Evolutionary conservation across 768 basidiomycete species (phyloP).

Genomic region (Sporobolomyces pararoseus): DNA sequence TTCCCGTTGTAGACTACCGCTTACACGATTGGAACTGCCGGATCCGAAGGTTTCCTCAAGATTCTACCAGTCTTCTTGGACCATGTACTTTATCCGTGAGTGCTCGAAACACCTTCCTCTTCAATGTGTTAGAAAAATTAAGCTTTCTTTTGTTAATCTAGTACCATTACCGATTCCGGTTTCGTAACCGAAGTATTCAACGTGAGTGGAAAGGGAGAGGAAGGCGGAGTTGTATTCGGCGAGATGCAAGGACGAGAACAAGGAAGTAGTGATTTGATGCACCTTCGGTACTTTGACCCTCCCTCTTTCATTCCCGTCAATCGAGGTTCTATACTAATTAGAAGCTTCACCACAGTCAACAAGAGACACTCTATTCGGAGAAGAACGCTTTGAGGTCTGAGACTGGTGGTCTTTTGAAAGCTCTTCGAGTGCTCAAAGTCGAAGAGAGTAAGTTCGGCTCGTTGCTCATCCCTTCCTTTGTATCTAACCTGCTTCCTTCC

Average conservation of each 20-base stretch:
- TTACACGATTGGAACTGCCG: conserved; percentile 93
- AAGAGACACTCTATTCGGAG: conserved; percentile 72
- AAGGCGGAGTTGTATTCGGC: conserved; percentile 78
- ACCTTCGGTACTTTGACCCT: conserved; percentile 59
- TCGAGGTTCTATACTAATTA: conserved; percentile 11
- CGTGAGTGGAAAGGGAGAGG: conserved; percentile 80
- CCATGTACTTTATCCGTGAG: conserved; percentile 81
- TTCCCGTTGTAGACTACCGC: conserved; percentile 59
- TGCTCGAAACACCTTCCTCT: not conserved
- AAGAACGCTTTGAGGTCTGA: conserved; percentile 90
- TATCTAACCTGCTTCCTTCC: not conserved
- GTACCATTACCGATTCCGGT: conserved; percentile 77
- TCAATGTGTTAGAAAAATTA: too few relatives aligned
- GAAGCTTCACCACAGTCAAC: conserved; percentile 56
- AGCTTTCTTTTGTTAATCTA: not conserved
- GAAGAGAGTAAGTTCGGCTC: conserved; percentile 66
- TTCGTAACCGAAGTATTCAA: conserved; percentile 67
- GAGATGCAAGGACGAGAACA: conserved; percentile 93
- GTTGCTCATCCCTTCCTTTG: conserved; percentile 11
- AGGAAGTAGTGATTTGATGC: conserved; percentile 84
- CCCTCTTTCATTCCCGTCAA: conserved; percentile 17
- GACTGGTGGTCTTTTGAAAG: conserved; percentile 93
- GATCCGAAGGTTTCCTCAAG: conserved; percentile 68
- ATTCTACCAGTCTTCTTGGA: conserved; percentile 76
- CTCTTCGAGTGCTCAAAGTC: conserved; percentile 73